These are phyloP conservation scores for Flaveria trinervia DNA, from an alignment of 129 eudicot species.

Conservation along the genomic window DNA sequence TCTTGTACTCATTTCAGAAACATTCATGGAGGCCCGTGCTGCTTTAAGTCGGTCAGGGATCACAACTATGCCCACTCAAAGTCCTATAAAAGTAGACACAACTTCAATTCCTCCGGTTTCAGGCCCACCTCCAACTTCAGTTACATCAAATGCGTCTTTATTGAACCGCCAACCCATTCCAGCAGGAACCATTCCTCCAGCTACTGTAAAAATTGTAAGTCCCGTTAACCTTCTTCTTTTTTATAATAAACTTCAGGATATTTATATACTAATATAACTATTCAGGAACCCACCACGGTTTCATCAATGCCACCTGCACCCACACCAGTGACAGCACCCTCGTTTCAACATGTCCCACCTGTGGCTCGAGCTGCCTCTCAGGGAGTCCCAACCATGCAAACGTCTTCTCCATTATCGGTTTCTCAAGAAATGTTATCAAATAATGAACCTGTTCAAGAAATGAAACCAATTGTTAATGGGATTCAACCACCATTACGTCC, in stretches of 20 bases:
- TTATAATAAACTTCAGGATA: not conserved
- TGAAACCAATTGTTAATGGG: slow-evolving; percentile 64
- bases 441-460: slow-evolving; percentile 56
- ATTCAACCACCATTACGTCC: slow-evolving; percentile 64
- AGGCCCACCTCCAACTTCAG: slow-evolving; percentile 57
- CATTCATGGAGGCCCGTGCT: slow-evolving; percentile 84
- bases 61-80: slow-evolving; percentile 57
- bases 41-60: slow-evolving; percentile 78
- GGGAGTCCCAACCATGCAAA: slow-evolving; percentile 63
- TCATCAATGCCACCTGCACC: slow-evolving; percentile 62
- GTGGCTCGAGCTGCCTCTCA: slow-evolving; percentile 78
- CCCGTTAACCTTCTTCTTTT: slow-evolving; percentile 8
- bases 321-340: slow-evolving; percentile 49
- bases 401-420: slow-evolving; percentile 77
- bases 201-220: slow-evolving; percentile 86
- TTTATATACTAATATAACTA: not conserved
- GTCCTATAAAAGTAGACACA: slow-evolving; percentile 66
- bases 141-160: slow-evolving; percentile 58
- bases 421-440: slow-evolving; percentile 68
- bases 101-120: slow-evolving; percentile 63
- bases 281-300: slow-evolving; percentile 83
- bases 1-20: slow-evolving; percentile 86
- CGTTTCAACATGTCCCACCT: slow-evolving; percentile 66
- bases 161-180: slow-evolving; percentile 64
- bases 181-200: slow-evolving; percentile 59